Percentiles rank a stretch among this genome's conserved stretches.
phyloP scores from a whole-genome alignment of 2,329 filamentous ascomycete species.

The Colletotrichum falcatum region DNA sequence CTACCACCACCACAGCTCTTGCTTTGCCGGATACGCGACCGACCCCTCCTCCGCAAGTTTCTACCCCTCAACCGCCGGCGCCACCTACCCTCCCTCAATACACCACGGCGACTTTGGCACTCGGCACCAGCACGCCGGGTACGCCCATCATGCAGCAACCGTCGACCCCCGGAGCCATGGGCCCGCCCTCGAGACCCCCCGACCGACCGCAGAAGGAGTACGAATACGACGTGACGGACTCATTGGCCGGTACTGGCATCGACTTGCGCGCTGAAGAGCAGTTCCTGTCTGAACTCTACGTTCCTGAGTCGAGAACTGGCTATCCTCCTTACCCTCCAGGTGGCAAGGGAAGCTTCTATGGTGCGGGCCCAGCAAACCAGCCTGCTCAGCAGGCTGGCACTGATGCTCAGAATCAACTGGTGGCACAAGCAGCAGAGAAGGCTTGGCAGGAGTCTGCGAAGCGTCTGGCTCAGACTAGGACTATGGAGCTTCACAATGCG shows the following conservation, averaged over 20 bases:
- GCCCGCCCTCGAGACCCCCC: conserved; percentile 69
- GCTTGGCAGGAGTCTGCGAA: conserved; percentile 76
- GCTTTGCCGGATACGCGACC: conserved; percentile 43
- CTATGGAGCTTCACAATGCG: conserved; percentile 78
- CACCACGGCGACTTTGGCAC: conserved; percentile 43
- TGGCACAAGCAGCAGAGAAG: conserved; percentile 73
- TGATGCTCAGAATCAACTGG: conserved; percentile 71
- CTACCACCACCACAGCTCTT: conserved; percentile 45
- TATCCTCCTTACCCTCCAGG: conserved; percentile 68
- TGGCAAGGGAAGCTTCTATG: conserved; percentile 70
- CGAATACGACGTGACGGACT: conserved; percentile 83
- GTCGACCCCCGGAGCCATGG: conserved; percentile 60
- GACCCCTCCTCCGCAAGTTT: conserved; percentile 42
- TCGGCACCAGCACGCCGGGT: conserved; percentile 22
- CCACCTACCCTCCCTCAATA: conserved; percentile 40
- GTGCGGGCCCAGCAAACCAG: conserved; percentile 75
- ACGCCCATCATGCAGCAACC: conserved; percentile 38
- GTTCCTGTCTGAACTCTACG: conserved; percentile 77
- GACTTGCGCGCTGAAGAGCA: conserved; percentile 90
- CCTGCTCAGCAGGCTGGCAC: conserved; percentile 60
- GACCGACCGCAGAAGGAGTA: conserved; percentile 73
- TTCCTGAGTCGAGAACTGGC: conserved; percentile 63
- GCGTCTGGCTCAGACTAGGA: conserved; percentile 68
- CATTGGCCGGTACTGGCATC: conserved; percentile 85
- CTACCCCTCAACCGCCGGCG: conserved; percentile 39